Conservation (phyloP, 2,329 filamentous ascomycete genomes). For the Ceratocystis cacaofunesta region DNA sequence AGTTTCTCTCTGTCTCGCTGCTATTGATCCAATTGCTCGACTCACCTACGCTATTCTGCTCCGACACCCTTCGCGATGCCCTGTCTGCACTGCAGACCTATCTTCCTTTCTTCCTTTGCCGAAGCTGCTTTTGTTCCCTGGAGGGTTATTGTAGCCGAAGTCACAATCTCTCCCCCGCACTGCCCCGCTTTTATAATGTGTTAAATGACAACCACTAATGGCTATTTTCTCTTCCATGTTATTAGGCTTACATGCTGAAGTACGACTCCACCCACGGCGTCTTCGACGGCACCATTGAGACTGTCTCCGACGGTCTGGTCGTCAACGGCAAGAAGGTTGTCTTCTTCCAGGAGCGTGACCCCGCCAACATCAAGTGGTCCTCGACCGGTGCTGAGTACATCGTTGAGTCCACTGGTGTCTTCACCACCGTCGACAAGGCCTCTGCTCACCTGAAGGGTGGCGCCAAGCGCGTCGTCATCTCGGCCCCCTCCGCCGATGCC, state of each 20-base stretch:
- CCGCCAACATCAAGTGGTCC: conserved; percentile 75
- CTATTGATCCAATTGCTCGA: not conserved
- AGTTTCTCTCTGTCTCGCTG: conserved; percentile 30
- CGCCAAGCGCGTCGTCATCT: conserved; percentile 96
- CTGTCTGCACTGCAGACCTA: not conserved
- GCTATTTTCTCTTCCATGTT: conserved; percentile 1
- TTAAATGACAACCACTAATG: conserved; percentile 9
- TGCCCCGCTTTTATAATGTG: conserved; percentile 11
- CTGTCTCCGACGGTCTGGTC: conserved; percentile 54
- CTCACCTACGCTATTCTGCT: conserved; percentile 8
- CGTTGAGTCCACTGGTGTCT: conserved; percentile 53
- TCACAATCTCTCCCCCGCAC: conserved; percentile 8
- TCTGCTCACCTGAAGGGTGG: conserved; percentile 86
- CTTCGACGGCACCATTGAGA: conserved; percentile 84
- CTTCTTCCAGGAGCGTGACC: conserved; percentile 27
- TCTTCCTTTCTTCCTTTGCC: not conserved
- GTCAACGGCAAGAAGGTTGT: conserved; percentile 77
- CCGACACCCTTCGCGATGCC: conserved; percentile 7
- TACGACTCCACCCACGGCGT: conserved; percentile 94
- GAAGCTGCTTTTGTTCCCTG: not conserved
- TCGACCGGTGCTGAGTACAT: conserved; percentile 66
- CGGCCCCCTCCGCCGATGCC: conserved; percentile 82
- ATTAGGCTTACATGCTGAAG: conserved; percentile 96
- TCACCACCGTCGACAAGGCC: conserved; percentile 97
- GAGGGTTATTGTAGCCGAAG: conserved; percentile 7